A percentile compares a stretch with the other conserved stretches of the same genome.
phyloP scores from a whole-genome alignment of 2,329 filamentous ascomycete genomes.

The Sporothrix inflata region DNA sequence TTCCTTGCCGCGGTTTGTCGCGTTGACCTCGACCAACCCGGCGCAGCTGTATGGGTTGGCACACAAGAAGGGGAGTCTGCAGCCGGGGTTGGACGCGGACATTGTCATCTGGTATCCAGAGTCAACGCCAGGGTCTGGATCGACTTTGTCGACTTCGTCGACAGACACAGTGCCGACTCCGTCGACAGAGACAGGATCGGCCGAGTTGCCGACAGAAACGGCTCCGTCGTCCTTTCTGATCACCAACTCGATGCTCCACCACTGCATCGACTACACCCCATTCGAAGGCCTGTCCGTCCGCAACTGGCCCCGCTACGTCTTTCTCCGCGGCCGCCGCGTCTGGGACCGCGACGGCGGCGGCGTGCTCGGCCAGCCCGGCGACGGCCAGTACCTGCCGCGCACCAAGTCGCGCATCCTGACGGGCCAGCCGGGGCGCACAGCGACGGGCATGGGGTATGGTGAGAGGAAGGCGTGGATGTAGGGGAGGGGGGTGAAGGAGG shows the following conservation, averaged over 20 bases:
- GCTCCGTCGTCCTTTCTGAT: slow-evolving; percentile 16
- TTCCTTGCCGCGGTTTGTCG: slow-evolving; percentile 54
- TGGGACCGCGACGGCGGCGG: slow-evolving; percentile 59
- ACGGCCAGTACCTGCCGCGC: slow-evolving; percentile 53
- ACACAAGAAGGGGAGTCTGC: slow-evolving; percentile 52
- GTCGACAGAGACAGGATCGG: neutral
- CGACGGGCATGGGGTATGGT: slow-evolving; percentile 29
- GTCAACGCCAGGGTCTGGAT: slow-evolving; percentile 22
- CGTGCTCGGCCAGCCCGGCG: slow-evolving; percentile 51
- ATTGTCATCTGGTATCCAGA: slow-evolving; percentile 62
- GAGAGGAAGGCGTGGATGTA: slow-evolving; percentile 33
- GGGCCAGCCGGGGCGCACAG: slow-evolving; percentile 33
- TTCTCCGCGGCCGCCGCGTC: slow-evolving; percentile 60
- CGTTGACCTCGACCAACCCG: slow-evolving; percentile 57
- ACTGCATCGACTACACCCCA: slow-evolving; percentile 65
- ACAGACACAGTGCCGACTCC: neutral
- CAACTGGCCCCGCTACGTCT: slow-evolving; percentile 64
- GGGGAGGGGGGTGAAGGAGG: neutral
- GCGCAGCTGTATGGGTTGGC: slow-evolving; percentile 61
- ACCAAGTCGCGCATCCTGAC: slow-evolving; percentile 33
- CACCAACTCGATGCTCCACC: slow-evolving; percentile 57
- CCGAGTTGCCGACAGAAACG: too few relatives aligned
- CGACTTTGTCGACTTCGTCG: neutral
- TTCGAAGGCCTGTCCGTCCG: slow-evolving; percentile 60
- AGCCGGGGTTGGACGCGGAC: slow-evolving; percentile 59